A percentile compares a stretch with the other conserved stretches of the same genome.
These are phyloP conservation scores for Sordariomycetes sp. DNA, from an alignment of 2,329 filamentous ascomycete genomes.

Conservation along the genomic window DNA sequence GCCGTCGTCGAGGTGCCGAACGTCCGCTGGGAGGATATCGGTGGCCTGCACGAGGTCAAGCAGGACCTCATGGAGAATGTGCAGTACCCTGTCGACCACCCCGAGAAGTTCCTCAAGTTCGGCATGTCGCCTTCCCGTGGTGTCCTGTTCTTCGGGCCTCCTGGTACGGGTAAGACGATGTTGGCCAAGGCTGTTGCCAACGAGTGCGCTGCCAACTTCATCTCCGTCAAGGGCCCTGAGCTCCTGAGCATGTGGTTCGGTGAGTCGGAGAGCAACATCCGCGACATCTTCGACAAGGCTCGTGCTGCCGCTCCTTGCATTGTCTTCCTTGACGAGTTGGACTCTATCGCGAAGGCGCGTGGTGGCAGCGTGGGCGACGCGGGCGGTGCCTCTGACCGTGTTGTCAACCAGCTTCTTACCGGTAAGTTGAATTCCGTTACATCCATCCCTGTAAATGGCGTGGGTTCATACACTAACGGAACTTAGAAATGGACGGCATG, in stretches of 20 bases:
- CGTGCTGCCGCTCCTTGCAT: slow-evolving; percentile 95
- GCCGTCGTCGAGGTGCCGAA: slow-evolving; percentile 99
- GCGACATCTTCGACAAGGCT: slow-evolving; percentile 99
- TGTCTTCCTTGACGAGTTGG: slow-evolving; percentile 96
- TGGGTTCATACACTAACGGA: slow-evolving; percentile 25
- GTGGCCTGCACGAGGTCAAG: slow-evolving; percentile 97
- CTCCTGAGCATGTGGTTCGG: slow-evolving; percentile 99
- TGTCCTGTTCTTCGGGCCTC: slow-evolving; percentile 97
- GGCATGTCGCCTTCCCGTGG: slow-evolving; percentile 94
- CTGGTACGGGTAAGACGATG: slow-evolving; percentile 99
- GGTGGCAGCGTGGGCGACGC: slow-evolving; percentile 91
- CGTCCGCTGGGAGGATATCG: slow-evolving; percentile 98
- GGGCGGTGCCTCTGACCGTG: slow-evolving; percentile 96
- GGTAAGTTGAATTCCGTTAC: slow-evolving; percentile 43
- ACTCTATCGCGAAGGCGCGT: slow-evolving; percentile 98
- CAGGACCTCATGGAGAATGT: slow-evolving; percentile 98
- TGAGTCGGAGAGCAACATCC: slow-evolving; percentile 99
- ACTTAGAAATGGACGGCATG: slow-evolving; percentile 93
- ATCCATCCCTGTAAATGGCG: neutral
- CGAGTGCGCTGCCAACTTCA: slow-evolving; percentile 98
- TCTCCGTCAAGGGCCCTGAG: slow-evolving; percentile 97
- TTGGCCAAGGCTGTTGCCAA: slow-evolving; percentile 99
- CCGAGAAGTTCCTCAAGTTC: slow-evolving; percentile 99
- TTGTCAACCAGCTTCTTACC: slow-evolving; percentile 98
- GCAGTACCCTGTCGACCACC: slow-evolving; percentile 98